Evolutionary conservation across 768 basidiomycete genomes (phyloP).

Genomic region (Podaxis sp.): DNA sequence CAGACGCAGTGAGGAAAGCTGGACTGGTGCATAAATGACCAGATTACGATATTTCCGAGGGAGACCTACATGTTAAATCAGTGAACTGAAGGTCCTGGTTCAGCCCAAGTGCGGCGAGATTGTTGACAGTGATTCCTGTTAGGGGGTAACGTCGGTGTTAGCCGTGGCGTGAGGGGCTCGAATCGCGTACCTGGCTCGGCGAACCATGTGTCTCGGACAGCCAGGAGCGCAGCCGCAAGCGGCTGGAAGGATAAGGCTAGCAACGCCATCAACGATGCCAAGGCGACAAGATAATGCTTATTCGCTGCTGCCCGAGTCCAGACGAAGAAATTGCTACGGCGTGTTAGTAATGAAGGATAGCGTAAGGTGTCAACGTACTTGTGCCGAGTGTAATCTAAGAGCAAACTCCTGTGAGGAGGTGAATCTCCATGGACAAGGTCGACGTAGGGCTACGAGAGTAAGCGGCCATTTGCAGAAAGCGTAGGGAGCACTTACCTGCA

Average conservation of each 20-base stretch:
- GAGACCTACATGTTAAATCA: conserved; percentile 45
- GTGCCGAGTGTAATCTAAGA: conserved; percentile 56
- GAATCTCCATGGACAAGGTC: conserved; percentile 57
- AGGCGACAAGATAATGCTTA: conserved; percentile 49
- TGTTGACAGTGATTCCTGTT: conserved; percentile 38
- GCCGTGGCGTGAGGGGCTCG: too few relatives aligned
- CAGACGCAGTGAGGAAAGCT: conserved; percentile 56
- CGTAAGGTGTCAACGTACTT: conserved; percentile 33
- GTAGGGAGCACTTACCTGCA: conserved; percentile 40
- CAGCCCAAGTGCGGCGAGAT: conserved; percentile 37
- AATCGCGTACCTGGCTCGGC: conserved; percentile 36
- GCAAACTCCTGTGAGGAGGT: conserved; percentile 48
- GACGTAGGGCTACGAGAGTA: conserved; percentile 46
- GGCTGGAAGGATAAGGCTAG: conserved; percentile 51
- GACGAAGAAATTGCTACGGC: conserved; percentile 44
- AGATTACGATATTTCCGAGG: background rate
- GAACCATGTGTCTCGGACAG: conserved; percentile 45
- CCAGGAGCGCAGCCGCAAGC: conserved; percentile 49
- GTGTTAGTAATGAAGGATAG: conserved; percentile 5
- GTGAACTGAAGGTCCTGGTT: conserved; percentile 45
- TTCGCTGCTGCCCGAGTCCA: conserved; percentile 47
- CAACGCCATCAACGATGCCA: conserved; percentile 49
- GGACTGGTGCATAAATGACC: conserved; percentile 1
- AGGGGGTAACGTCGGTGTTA: background rate
- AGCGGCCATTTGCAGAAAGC: background rate